phyloP scores from a whole-genome alignment of 345 rosid genomes.

The Laguncularia racemosa region DNA sequence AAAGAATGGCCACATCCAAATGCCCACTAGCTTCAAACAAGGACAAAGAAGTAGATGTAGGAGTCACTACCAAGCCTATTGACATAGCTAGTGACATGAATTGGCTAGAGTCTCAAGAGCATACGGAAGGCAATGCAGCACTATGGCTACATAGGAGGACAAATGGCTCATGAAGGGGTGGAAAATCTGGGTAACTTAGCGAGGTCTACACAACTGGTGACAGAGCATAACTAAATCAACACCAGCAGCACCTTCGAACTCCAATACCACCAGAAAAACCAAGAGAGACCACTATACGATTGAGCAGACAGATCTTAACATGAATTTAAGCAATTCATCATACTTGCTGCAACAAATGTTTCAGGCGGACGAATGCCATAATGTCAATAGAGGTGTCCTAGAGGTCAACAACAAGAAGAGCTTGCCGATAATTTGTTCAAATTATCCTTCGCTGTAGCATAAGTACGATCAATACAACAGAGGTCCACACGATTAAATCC shows the following conservation, averaged over 20 bases:
- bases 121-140: slow-evolving; percentile 3
- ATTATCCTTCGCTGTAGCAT: too few relatives aligned
- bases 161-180: slow-evolving; percentile 18
- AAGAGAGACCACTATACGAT: slow-evolving; percentile 34
- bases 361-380: slow-evolving; percentile 11
- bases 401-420: too few relatives aligned
- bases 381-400: too few relatives aligned
- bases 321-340: slow-evolving; percentile 15
- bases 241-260: slow-evolving; percentile 15
- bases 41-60: slow-evolving; percentile 7
- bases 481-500: too few relatives aligned
- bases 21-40: slow-evolving; percentile 6
- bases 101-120: too few relatives aligned
- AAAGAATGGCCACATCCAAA: slow-evolving; percentile 6
- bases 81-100: too few relatives aligned
- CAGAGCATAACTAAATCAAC: slow-evolving; percentile 19
- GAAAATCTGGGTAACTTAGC: slow-evolving; percentile 15
- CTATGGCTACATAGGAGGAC: slow-evolving; percentile 14
- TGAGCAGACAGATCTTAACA: slow-evolving; percentile 20
- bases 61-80: too few relatives aligned
- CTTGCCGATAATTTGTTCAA: too few relatives aligned
- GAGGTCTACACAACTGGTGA: slow-evolving; percentile 16
- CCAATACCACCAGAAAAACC: slow-evolving; percentile 27
- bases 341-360: slow-evolving; percentile 12
- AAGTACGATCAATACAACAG: too few relatives aligned